A percentile compares a stretch with the other conserved stretches of the same genome.
These are phyloP conservation scores for Talaromyces adpressus DNA, from an alignment of 495 filamentous ascomycete genomes.

Conservation along the genomic window DNA sequence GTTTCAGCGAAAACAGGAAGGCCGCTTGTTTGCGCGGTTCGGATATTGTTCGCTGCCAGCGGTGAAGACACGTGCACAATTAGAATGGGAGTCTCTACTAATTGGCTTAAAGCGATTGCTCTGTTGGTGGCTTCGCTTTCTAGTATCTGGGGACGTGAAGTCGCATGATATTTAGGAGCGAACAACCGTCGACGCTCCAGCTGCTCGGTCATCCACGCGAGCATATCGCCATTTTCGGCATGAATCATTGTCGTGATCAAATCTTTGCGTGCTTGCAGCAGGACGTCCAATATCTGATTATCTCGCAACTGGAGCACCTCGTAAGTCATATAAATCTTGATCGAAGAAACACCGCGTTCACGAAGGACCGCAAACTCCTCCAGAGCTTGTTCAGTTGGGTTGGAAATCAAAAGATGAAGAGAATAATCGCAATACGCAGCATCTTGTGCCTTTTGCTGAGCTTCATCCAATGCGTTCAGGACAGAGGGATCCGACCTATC, in stretches of 20 bases:
- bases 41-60: slow-evolving; percentile 43
- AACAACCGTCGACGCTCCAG: slow-evolving; percentile 35
- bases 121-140: slow-evolving; percentile 54
- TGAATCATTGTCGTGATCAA: slow-evolving; percentile 56
- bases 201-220: slow-evolving; percentile 41
- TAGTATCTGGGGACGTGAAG: slow-evolving; percentile 44
- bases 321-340: slow-evolving; percentile 64
- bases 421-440: slow-evolving; percentile 53
- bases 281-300: slow-evolving; percentile 47
- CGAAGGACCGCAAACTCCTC: slow-evolving; percentile 37
- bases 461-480: slow-evolving; percentile 36
- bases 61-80: slow-evolving; percentile 53
- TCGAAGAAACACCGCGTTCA: slow-evolving; percentile 44
- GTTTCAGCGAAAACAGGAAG: slow-evolving; percentile 58
- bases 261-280: slow-evolving; percentile 38
- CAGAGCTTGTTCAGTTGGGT: slow-evolving; percentile 37
- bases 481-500: slow-evolving; percentile 41
- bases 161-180: slow-evolving; percentile 49
- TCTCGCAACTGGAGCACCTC: slow-evolving; percentile 48
- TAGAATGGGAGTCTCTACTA: slow-evolving; percentile 50
- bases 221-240: slow-evolving; percentile 52
- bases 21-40: slow-evolving; percentile 45
- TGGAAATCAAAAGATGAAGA: slow-evolving; percentile 53
- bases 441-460: slow-evolving; percentile 36
- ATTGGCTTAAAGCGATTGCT: slow-evolving; percentile 45